Evolutionary conservation across 169 alveolate genomes (phyloP), one percentile per base, ranked within the genome.

Genomic region (Theileria orientalis): DNA sequence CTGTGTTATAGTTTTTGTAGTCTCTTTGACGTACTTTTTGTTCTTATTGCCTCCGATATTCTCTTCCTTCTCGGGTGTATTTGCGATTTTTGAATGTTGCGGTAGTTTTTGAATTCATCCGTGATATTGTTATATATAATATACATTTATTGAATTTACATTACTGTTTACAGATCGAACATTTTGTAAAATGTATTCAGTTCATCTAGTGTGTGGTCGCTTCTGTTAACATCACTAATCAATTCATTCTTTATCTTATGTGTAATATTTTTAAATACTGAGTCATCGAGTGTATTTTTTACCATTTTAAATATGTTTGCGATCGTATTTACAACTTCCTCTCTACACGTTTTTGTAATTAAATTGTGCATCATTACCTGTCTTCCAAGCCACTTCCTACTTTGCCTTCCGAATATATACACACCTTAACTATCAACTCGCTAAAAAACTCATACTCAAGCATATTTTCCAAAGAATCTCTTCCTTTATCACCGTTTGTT

Each of bases 1-100:
- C 89, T 82, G 30, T 44, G 11, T 40, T 29, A 25, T 13, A 62
- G 25, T 69, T 16, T 21, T 33, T 3, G 27, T n/a, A 30, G 35
- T 69, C 9, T 51, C 9, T 42, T n/a, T 21, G 42, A 71, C 77
- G 3, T 25, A 79, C 87, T 29, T 62, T 67, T 72, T 13, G 19
- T 56, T 46, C 60, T 32, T 30, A 79, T 71, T n/a, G 87, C 87
- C 9, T 42, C 40, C 32, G 72, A 70, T 8, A 79, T 66, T 7
- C 87, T 68, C 32, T 71, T 73, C 21, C 61, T 69, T 44, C 87
- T 69, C 13, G 87, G 87, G 3, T 85, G 87, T 14, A 76, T 33
- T 2, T 75, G 62, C 33, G 83, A 74, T 9, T 73, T 74, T 13
- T 71, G 69, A 57, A 40, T 40, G 3, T 52, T 71, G 41, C 87